Evolutionary conservation across 2,329 filamentous ascomycete species (phyloP).

Genomic region (Xylaria sp.): DNA sequence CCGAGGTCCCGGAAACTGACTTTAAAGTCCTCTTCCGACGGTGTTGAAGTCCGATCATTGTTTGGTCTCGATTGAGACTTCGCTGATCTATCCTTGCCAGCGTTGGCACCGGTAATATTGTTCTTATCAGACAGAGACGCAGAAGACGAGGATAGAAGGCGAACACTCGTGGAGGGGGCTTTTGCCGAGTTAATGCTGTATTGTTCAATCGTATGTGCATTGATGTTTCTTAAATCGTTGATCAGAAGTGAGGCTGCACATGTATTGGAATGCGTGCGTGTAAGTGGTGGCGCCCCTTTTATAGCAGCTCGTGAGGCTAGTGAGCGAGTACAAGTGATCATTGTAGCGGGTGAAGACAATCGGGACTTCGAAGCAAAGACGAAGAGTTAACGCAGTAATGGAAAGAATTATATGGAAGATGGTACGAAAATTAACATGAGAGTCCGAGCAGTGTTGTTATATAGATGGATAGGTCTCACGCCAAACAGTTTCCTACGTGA

Average conservation of each 20-base stretch:
- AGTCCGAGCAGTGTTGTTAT: background rate
- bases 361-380: background rate
- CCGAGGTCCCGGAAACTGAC: slow-evolving; percentile 48
- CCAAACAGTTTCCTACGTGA: background rate
- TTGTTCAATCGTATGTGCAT: background rate
- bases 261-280: background rate
- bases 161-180: background rate
- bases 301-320: background rate
- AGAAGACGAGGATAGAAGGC: slow-evolving; percentile 15
- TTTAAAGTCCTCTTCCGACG: slow-evolving; percentile 26
- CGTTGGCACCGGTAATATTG: background rate
- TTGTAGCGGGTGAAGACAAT: background rate
- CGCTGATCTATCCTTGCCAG: slow-evolving; percentile 6
- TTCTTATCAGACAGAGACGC: slow-evolving; percentile 8
- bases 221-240: background rate
- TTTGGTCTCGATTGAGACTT: background rate
- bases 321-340: background rate
- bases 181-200: background rate
- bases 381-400: background rate
- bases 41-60: background rate
- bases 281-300: slow-evolving; percentile 18
- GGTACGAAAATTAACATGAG: background rate
- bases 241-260: background rate
- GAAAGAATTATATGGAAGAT: background rate
- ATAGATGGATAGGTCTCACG: background rate